phyloP scores from a whole-genome alignment of 2,329 filamentous ascomycete species.

The Fusarium sp. region DNA sequence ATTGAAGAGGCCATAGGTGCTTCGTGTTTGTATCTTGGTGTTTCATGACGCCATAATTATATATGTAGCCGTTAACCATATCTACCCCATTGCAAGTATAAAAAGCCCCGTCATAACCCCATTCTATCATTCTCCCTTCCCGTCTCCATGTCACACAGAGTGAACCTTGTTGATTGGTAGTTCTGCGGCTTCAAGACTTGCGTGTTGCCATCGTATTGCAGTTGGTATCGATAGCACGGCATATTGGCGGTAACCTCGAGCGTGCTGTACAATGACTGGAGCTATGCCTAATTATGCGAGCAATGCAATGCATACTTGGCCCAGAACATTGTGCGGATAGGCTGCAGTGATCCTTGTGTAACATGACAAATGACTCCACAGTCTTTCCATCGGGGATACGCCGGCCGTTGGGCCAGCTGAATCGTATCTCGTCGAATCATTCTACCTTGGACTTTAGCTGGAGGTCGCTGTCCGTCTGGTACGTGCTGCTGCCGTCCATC shows the following conservation, averaged over 20 bases:
- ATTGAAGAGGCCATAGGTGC: neutral
- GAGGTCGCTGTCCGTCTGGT: neutral
- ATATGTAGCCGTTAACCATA: neutral
- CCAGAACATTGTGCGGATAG: neutral
- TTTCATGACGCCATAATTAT: neutral
- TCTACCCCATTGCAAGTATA: neutral
- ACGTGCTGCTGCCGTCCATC: neutral
- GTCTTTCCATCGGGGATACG: constrained; percentile 8
- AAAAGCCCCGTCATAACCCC: neutral
- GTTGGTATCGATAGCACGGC: constrained; percentile 2
- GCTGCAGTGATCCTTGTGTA: constrained; percentile 30
- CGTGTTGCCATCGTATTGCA: neutral
- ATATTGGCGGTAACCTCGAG: constrained; percentile 19
- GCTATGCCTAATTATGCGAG: neutral
- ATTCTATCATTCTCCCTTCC: neutral
- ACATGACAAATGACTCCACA: constrained; percentile 27
- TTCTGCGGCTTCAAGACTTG: neutral
- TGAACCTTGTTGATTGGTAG: neutral
- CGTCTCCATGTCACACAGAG: neutral
- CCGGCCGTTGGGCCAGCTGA: constrained; percentile 10
- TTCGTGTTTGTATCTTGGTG: neutral
- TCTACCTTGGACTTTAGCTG: constrained; percentile 1
- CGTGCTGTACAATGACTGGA: neutral
- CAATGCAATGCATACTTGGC: constrained; percentile 13
- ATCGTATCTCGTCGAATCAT: constrained; percentile 8